Conservation (phyloP, 345 rosid genomes). For the Bruguiera parviflora region DNA sequence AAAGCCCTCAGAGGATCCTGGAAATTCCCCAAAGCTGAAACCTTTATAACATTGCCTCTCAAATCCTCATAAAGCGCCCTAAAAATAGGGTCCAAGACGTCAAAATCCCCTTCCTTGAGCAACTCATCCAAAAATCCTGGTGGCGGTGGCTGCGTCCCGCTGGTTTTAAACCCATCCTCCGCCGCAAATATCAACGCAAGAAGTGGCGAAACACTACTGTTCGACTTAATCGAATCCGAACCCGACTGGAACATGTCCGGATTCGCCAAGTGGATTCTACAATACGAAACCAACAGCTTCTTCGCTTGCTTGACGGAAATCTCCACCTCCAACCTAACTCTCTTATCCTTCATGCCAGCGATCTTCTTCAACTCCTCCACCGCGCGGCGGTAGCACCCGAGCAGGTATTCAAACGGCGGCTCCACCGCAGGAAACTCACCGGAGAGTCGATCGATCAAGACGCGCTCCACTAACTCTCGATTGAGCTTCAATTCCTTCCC, state of each 20-base stretch:
- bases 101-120: conserved; percentile 72
- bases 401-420: conserved; percentile 61
- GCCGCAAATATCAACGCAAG: conserved; percentile 65
- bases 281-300: conserved; percentile 70
- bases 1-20: conserved; percentile 87
- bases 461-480: conserved; percentile 74
- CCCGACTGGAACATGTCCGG: conserved; percentile 54
- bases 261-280: conserved; percentile 68
- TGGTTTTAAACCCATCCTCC: conserved; percentile 44
- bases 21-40: conserved; percentile 80
- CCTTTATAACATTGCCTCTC: conserved; percentile 72
- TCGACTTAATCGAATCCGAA: conserved; percentile 25
- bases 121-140: conserved; percentile 85
- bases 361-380: conserved; percentile 79
- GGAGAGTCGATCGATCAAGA: conserved; percentile 77
- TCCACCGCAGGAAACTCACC: conserved; percentile 57
- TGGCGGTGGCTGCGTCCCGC: conserved; percentile 33
- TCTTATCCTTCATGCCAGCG: conserved; percentile 73
- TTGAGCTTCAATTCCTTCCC: conserved; percentile 59
- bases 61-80: conserved; percentile 84
- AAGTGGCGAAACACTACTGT: conserved; percentile 42
- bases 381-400: conserved; percentile 77
- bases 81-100: conserved; percentile 70
- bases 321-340: conserved; percentile 65
- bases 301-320: conserved; percentile 52